Base-by-base conservation (phyloP, 2,329 filamentous ascomycete genomes). In the Teratosphaeriaceae sp. region DNA sequence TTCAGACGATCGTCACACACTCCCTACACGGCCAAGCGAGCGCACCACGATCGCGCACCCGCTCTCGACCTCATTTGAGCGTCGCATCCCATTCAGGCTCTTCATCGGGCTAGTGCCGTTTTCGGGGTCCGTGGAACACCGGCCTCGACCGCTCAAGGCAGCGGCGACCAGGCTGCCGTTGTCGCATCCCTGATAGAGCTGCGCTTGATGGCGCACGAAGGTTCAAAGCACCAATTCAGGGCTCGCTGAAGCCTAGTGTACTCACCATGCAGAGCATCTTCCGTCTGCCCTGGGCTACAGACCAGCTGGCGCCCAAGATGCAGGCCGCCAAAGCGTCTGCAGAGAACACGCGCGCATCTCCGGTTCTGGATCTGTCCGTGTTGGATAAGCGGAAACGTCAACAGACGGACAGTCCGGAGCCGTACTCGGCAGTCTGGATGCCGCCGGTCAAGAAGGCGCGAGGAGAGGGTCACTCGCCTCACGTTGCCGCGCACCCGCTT, bases 381-480 rank as follows among this genome's bases (percentile, higher is more conserved):
- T 59, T 71, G 52, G 71, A 68, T 50, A 71, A 72, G 54, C 63
- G 78, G 57, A 82, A 82, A 69, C 73, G 78, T 49, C 80, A 80
- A 62, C 68, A 72, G 43, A 70, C 70, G 23, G 68, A 70, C 49
- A 76, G 71, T 50, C 63, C 66, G 34, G 70, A 71, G 27, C 50
- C 56, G 22, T 41, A 45, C 45, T 55, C 44, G 44, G 50, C 50
- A 15, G 24, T 16, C 1, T 33, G 20, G 31, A n/a, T 18, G 11
- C 27, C 36, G 16, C 18, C 31, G 18, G 21, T 23, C 15, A 45
- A 47, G 45, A 47, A 41, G 31, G 29, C 38, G 23, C 40, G 47
- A 37, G n/a, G 27, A 15, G 43, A 37, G 9, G 20, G 26, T 5
- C 37, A 39, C 4, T 27, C 37, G 29, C 37, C 34, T 8, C 5